A percentile compares a stretch with the other conserved stretches of the same genome.
Evolutionary conservation across 306 rosid species (phyloP).

Genomic region (Vigna nakashimae): DNA sequence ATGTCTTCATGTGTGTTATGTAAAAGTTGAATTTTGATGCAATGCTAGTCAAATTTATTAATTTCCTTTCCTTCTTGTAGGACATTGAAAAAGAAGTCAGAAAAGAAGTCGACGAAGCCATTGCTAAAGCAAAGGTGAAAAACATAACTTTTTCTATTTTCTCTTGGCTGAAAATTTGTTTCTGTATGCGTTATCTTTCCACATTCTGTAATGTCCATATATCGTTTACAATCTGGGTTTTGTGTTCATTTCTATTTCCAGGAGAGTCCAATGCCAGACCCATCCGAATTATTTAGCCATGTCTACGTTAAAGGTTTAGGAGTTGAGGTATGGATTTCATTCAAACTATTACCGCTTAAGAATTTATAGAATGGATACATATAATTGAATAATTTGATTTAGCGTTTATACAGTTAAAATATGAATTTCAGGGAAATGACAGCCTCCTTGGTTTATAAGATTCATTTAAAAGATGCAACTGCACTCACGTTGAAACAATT

Average conservation of each 20-base stretch:
- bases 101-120: conserved; percentile 90
- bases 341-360: not conserved
- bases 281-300: conserved; percentile 74
- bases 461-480: conserved; percentile 24
- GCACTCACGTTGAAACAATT: not conserved
- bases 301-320: conserved; percentile 74
- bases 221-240: conserved; percentile 30
- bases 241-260: conserved; percentile 51
- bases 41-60: conserved; percentile 23
- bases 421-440: not conserved
- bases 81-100: conserved; percentile 85
- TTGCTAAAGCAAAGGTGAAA: conserved; percentile 91
- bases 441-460: conserved; percentile 4
- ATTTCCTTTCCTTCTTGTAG: conserved; percentile 48
- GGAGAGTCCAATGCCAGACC: conserved; percentile 87
- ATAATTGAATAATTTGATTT: conserved; percentile 11
- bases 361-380: not conserved
- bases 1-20: conserved; percentile 9
- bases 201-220: not conserved
- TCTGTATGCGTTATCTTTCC: not conserved
- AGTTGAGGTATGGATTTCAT: conserved; percentile 65
- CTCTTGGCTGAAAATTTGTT: not conserved
- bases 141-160: conserved; percentile 23
- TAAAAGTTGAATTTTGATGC: conserved; percentile 19
- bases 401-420: not conserved